These are phyloP conservation scores for Fomes fomentarius DNA, from an alignment of 1,284 basidiomycete genomes.

Conservation along the genomic window DNA sequence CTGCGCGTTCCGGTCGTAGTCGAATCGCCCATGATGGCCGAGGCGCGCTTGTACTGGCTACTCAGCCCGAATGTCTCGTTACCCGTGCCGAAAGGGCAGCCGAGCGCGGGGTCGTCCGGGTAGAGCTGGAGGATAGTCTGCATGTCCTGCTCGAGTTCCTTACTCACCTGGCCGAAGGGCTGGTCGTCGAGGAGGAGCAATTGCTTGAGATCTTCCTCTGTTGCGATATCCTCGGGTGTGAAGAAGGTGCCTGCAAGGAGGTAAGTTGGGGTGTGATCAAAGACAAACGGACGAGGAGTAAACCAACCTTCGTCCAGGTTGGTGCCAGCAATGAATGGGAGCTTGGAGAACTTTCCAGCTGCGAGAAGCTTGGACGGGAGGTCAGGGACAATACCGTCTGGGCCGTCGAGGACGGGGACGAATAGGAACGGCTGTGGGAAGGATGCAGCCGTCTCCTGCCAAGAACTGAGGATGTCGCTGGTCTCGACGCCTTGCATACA, in stretches of 20 bases:
- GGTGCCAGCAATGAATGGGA: constrained; percentile 22
- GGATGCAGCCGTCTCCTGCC: neutral
- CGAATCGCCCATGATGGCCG: constrained; percentile 49
- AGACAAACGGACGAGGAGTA: constrained; percentile 32
- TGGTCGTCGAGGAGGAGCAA: constrained; percentile 8
- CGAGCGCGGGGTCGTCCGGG: constrained; percentile 50
- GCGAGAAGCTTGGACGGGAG: constrained; percentile 20
- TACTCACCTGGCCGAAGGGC: constrained; percentile 36
- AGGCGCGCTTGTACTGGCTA: constrained; percentile 45
- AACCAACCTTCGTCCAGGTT: constrained; percentile 20
- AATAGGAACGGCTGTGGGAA: constrained; percentile 16
- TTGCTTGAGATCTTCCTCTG: constrained; percentile 33
- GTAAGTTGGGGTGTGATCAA: too few species aligned
- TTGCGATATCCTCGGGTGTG: constrained; percentile 33
- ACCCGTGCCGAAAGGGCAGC: constrained; percentile 54
- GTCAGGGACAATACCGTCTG: constrained; percentile 17
- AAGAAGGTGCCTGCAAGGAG: constrained; percentile 48
- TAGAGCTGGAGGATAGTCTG: constrained; percentile 46
- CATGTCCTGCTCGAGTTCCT: constrained; percentile 24
- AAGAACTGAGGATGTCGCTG: constrained; percentile 4
- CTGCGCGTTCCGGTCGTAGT: constrained; percentile 45
- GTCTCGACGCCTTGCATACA: constrained; percentile 10
- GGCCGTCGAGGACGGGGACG: constrained; percentile 18
- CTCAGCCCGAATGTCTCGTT: constrained; percentile 52
- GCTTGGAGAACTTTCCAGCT: constrained; percentile 13